Evolutionary conservation across 2,329 filamentous ascomycete genomes (phyloP).

Genomic region (Apiospora rasikravindrae): DNA sequence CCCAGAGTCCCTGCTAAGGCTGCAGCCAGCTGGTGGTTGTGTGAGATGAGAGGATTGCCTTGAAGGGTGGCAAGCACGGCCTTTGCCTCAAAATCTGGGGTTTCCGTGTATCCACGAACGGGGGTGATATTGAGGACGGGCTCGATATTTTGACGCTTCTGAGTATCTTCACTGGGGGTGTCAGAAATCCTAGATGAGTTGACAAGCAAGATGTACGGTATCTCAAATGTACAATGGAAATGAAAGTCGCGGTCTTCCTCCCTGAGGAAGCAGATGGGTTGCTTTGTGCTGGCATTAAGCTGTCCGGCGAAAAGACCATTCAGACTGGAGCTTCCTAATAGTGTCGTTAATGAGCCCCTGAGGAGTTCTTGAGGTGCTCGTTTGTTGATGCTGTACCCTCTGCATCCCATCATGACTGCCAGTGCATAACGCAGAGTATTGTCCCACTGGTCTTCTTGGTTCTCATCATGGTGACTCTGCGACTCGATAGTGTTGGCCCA

Average conservation of each 20-base stretch:
- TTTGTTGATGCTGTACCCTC: neutral
- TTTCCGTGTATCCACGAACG: neutral
- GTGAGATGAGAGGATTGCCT: too few species aligned
- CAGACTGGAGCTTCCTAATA: neutral
- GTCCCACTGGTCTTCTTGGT: slow-evolving; percentile 21
- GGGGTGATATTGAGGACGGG: neutral
- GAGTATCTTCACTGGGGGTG: neutral
- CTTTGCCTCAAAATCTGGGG: neutral
- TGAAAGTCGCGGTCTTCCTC: neutral
- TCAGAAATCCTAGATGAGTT: neutral
- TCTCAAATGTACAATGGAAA: neutral
- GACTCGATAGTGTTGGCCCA: slow-evolving; percentile 26
- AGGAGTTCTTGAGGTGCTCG: neutral
- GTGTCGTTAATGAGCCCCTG: neutral
- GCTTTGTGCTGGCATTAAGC: neutral
- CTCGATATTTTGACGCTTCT: neutral
- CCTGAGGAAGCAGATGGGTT: neutral
- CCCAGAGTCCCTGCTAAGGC: neutral
- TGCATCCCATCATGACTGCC: slow-evolving; percentile 18
- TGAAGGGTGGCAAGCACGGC: too few species aligned
- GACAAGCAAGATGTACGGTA: neutral
- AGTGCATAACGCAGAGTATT: slow-evolving; percentile 26
- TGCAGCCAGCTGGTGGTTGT: neutral
- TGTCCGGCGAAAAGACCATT: neutral
- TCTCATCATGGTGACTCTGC: slow-evolving; percentile 23